Evolutionary conservation across 306 rosid genomes (phyloP), one percentile per base, ranked within the genome.

Genomic region (Neltuma alba): DNA sequence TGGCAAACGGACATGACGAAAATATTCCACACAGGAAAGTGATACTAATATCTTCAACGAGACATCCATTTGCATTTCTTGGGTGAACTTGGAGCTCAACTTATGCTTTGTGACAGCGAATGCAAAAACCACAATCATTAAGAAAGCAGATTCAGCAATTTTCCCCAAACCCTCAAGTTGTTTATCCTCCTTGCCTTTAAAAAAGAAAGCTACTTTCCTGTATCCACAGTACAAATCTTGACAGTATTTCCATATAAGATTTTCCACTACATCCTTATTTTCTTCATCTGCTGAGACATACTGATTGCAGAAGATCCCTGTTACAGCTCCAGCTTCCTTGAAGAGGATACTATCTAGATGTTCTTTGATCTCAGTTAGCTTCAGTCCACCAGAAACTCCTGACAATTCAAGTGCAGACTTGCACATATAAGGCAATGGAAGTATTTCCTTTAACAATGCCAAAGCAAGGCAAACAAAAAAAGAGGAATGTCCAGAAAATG

Each of bases 61-160:
- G 78, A 86, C 42, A 5, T 86, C 91, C 41, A 83, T 74, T 69
- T 86, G 89, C 62, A 75, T 80, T 81, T 91, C 97, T 50, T 55
- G 86, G 58, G 81, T 62, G 76, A 75, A 87, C 64, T 84, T 87
- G 38, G 93, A 42, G 85, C 76, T 87, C 44, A 94, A 67, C 80
- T 87, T 94, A 77, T 88, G 86, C 69, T 94, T 94, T 68, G 97
- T 88, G 72, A 92, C 95, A 40, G 97, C 88, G 60, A 91, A 77
- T 6, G 99, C 93, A 65, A 92, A 92, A 48, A 94, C 85, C 72
- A 94, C 97, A 83, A 89, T 91, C 99, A 89, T 94, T 71, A 92
- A 91, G 66, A 94, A 92, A 76, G 97, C 89, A 77, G 99, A 92
- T 69, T 94, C 97, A 0, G 97, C 89, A 55, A 92, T 87, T 87